These are phyloP conservation scores for Aurantiochytrium sp. DNA, from an alignment of 108 stramenopile genomes.

Conservation along the genomic window DNA sequence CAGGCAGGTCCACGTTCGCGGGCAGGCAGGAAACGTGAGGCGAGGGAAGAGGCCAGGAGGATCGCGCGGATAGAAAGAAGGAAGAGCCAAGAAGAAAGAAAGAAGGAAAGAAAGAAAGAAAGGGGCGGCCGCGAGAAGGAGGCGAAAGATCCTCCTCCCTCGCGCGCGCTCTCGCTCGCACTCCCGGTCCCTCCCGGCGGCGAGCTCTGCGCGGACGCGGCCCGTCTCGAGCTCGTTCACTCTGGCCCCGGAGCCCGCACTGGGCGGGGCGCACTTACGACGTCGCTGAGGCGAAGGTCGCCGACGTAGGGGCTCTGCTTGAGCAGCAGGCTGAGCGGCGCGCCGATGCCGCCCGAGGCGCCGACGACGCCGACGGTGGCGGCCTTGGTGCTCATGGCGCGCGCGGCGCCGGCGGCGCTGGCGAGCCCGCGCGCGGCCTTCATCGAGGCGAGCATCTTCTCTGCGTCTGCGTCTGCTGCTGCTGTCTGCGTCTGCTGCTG, in stretches of 20 bases:
- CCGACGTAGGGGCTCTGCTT: conserved; percentile 75
- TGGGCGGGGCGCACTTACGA: conserved; percentile 31
- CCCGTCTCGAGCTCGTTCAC: too few species aligned
- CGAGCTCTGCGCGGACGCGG: too few species aligned
- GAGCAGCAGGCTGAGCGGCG: conserved; percentile 89
- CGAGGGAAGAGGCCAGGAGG: too few species aligned
- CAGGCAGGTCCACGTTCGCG: too few species aligned
- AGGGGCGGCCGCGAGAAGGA: too few species aligned
- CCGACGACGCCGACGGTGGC: conserved; percentile 74
- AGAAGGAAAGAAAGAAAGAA: too few species aligned
- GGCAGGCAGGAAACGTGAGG: too few species aligned
- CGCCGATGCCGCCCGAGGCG: conserved; percentile 96
- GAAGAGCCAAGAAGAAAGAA: too few species aligned
- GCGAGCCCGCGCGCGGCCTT: neutral
- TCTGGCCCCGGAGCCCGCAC: neutral
- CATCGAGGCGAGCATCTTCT: neutral
- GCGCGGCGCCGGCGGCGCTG: neutral
- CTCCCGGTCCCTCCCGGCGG: too few species aligned
- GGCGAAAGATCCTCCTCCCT: too few species aligned
- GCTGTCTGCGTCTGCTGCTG: neutral
- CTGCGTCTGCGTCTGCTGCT: neutral
- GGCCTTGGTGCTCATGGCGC: neutral
- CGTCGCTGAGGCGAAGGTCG: conserved; percentile 61
- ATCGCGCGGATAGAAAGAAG: too few species aligned
- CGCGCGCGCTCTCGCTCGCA: too few species aligned